Conservation (phyloP, 169 alveolate genomes). For the Cryptosporidium sp. region DNA sequence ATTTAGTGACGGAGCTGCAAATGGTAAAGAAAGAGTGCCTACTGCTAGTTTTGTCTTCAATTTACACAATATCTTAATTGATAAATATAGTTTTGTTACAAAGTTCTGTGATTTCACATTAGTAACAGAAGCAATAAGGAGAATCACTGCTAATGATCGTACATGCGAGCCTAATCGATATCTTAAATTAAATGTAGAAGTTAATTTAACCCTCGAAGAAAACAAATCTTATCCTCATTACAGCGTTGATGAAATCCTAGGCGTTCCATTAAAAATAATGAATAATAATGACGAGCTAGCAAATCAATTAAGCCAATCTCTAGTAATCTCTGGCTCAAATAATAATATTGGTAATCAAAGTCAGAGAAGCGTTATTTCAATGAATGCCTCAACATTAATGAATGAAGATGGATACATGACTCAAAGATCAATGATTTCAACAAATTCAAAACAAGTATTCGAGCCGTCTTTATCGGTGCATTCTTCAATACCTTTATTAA, state of each 20-base stretch:
- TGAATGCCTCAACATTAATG: conserved; percentile 36
- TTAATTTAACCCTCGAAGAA: conserved; percentile 51
- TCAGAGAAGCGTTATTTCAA: conserved; percentile 54
- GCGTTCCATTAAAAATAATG: conserved; percentile 60
- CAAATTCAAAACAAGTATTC: conserved; percentile 23
- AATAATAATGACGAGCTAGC: conserved; percentile 40
- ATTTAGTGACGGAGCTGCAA: conserved; percentile 73
- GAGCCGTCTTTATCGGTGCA: conserved; percentile 62
- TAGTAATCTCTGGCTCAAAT: conserved; percentile 11
- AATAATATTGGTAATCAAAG: conserved; percentile 66
- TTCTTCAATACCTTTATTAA: conserved; percentile 32
- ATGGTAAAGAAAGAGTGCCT: conserved; percentile 75
- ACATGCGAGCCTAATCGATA: conserved; percentile 75
- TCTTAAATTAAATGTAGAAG: conserved; percentile 63
- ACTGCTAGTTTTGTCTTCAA: conserved; percentile 74
- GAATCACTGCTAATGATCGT: conserved; percentile 74
- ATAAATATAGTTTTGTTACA: conserved; percentile 69
- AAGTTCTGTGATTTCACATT: conserved; percentile 67
- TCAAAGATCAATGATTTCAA: conserved; percentile 50
- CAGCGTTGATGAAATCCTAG: conserved; percentile 69
- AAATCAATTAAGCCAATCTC: conserved; percentile 38
- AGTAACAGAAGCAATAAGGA: conserved; percentile 66
- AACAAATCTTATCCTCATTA: conserved; percentile 64
- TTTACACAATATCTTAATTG: conserved; percentile 55
- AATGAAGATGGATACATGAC: conserved; percentile 65